Base-by-base conservation (phyloP, 306 rosid genomes). In the Cicer arietinum region DNA sequence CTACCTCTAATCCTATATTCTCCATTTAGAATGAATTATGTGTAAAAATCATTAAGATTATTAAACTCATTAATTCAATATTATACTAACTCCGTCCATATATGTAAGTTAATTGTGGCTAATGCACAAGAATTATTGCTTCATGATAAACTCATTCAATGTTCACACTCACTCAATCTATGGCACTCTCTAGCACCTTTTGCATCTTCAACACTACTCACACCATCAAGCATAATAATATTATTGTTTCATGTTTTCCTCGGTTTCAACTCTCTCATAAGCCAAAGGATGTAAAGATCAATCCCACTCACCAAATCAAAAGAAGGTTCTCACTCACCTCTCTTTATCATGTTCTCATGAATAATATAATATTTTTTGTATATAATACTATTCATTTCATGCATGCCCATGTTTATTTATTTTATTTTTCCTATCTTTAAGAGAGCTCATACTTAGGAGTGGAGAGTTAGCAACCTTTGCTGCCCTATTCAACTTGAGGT, bases 401-500 rank as follows among this genome's bases (percentile, higher is more conserved):
- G 68, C 20, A 25, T 25, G 22, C 47, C 39, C 67, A 39, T n/a
- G 12, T 11, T 59, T 5, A 5, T n/a, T 53, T 51, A 44, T 58
- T 60, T 7, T 10, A 11, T 7, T 68, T 17, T 58, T 18, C 13
- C 25, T 12, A 7, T 60, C 48, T 72, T 80, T 61, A 79, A 88
- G 94, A 82, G 91, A 86, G 64, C 60, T 87, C 1, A 75, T 89
- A 2, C 71, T 87, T 5, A 88, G 85, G 82, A 87, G 84, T 82
- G 90, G 89, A 57, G 94, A 87, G 79, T 75, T 89, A 73, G 92
- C 97, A 17, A 81, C 87, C 41, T 44, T 87, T 67, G 92, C 88
- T 46, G 90, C 92, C 67, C 51, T 91, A 63, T 79, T 91, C 71
- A 89, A 89, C 71, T 65, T 91, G 16, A 70, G 96, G 94, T 89